Evolutionary conservation across 2,329 filamentous ascomycete genomes (phyloP).

Genomic region (Claviceps fusiformis): DNA sequence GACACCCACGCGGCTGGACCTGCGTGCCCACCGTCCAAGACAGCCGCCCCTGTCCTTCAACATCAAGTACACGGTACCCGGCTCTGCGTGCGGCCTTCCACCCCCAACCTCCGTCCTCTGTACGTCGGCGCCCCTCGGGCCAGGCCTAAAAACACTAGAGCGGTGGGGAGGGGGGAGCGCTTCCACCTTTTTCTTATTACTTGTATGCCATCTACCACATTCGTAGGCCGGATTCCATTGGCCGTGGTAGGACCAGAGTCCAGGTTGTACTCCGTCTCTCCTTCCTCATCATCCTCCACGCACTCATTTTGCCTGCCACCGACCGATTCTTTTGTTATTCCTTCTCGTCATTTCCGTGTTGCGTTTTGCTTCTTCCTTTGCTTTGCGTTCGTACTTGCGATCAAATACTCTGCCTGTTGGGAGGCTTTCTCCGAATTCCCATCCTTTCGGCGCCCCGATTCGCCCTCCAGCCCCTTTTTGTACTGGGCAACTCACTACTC

Average conservation of each 20-base stretch:
- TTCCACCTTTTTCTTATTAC: not conserved
- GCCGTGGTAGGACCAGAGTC: not conserved
- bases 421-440: not conserved
- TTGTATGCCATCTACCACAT: not conserved
- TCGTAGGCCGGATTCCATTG: not conserved
- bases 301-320: not conserved
- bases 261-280: not conserved
- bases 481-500: not conserved
- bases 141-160: not conserved
- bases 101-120: not conserved
- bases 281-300: constrained; percentile 1
- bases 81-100: not conserved
- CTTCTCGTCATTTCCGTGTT: not conserved
- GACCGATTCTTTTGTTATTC: not conserved
- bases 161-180: no score
- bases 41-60: not conserved
- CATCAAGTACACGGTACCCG: not conserved
- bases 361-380: not conserved
- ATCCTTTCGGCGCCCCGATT: not conserved
- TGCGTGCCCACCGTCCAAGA: not conserved
- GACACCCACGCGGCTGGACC: not conserved
- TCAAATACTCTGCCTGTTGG: not conserved
- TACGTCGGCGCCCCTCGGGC: not conserved
- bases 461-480: not conserved
- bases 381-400: not conserved